Percentiles rank a stretch among this genome's conserved stretches.
phyloP scores from a whole-genome alignment of 2,329 filamentous ascomycete species.

The Microsporum audouinii region DNA sequence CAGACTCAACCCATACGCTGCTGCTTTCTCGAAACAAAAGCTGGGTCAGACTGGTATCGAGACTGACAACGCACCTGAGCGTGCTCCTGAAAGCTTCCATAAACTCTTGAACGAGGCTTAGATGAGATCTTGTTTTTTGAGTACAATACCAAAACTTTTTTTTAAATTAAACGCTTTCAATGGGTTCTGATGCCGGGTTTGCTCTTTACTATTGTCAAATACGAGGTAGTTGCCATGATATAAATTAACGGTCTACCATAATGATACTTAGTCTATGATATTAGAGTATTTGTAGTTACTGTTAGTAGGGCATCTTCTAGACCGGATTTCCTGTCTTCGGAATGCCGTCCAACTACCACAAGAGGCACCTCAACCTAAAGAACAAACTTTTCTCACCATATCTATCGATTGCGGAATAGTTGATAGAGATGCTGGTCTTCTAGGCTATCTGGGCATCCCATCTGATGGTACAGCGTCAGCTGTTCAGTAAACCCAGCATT shows the following conservation, averaged over 20 bases:
- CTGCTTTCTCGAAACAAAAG: conserved; percentile 77
- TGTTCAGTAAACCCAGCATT: conserved; percentile 87
- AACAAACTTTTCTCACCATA: background rate
- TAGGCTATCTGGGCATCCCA: conserved; percentile 64
- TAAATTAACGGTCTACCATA: conserved; percentile 1
- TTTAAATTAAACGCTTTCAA: conserved; percentile 2
- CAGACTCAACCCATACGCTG: conserved; percentile 95
- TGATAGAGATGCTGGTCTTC: conserved; percentile 59
- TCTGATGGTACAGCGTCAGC: conserved; percentile 72
- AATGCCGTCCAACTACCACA: too few species aligned
- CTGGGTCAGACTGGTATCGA: conserved; percentile 59
- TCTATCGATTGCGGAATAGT: conserved; percentile 33
- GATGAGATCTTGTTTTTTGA: conserved; percentile 17
- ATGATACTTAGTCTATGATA: background rate
- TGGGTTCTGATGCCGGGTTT: background rate
- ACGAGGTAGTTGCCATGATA: conserved; percentile 2
- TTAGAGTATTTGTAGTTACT: background rate
- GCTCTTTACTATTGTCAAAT: background rate
- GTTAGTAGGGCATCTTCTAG: too few species aligned
- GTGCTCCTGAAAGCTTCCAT: conserved; percentile 43
- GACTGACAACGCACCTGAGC: conserved; percentile 47
- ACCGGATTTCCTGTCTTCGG: too few species aligned
- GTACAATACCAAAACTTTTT: background rate
- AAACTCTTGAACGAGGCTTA: conserved; percentile 43
- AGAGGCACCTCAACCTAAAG: too few species aligned